Conservation (phyloP, 768 basidiomycete genomes). For the Rhodosporidiobolus odoratus region DNA sequence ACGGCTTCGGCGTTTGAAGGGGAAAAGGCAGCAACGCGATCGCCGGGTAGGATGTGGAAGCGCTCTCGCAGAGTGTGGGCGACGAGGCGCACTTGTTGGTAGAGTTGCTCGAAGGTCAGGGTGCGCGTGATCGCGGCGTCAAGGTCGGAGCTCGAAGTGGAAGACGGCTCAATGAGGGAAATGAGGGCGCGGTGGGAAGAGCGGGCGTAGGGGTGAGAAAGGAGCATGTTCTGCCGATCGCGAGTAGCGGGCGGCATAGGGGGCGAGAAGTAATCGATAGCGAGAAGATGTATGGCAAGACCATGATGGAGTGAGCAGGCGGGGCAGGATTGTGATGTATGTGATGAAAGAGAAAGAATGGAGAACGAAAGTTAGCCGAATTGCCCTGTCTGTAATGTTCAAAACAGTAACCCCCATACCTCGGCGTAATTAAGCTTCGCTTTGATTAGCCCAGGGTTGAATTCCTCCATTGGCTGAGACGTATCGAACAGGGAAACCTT, state of each 20-base stretch:
- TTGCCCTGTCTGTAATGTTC: not conserved
- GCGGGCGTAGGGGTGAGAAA: slow-evolving; percentile 37
- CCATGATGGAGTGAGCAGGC: too few species aligned
- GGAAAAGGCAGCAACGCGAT: slow-evolving; percentile 39
- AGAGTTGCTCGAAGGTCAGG: slow-evolving; percentile 39
- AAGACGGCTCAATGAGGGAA: slow-evolving; percentile 36
- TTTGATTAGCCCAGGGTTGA: slow-evolving; percentile 23
- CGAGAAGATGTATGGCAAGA: too few species aligned
- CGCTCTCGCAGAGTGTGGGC: slow-evolving; percentile 34
- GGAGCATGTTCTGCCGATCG: slow-evolving; percentile 37
- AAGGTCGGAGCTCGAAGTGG: slow-evolving; percentile 8
- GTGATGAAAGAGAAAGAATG: not conserved
- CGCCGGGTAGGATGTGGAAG: slow-evolving; percentile 34
- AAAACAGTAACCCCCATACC: slow-evolving; percentile 10
- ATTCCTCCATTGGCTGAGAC: slow-evolving; percentile 22
- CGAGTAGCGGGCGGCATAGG: not conserved
- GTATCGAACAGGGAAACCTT: slow-evolving; percentile 29
- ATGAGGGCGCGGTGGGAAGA: slow-evolving; percentile 38
- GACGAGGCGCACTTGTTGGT: slow-evolving; percentile 35
- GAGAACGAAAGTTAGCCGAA: not conserved
- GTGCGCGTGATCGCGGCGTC: slow-evolving; percentile 27
- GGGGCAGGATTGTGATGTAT: too few species aligned
- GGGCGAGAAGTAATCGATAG: too few species aligned
- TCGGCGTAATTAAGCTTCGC: slow-evolving; percentile 36
- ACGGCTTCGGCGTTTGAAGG: slow-evolving; percentile 60